Evolutionary conservation across 768 basidiomycete genomes (phyloP).

Genomic region (Lactarius hatsudake): DNA sequence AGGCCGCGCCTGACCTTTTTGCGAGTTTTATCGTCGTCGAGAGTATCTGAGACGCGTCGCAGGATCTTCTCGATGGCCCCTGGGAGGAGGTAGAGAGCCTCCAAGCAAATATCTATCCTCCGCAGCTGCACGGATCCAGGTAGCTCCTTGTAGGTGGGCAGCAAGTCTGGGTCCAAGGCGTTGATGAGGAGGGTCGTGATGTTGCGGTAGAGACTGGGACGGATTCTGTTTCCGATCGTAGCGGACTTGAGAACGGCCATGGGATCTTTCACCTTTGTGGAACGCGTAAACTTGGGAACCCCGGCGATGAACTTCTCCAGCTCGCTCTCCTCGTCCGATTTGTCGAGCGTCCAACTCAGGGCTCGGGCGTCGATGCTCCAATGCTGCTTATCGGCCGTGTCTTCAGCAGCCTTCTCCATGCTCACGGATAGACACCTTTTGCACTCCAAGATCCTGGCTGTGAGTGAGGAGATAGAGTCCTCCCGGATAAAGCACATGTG

Average conservation of each 20-base stretch:
- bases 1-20: background rate
- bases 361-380: background rate
- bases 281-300: slow-evolving; percentile 8
- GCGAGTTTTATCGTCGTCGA: background rate
- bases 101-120: background rate
- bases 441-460: background rate
- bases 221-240: background rate
- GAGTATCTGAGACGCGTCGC: background rate
- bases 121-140: background rate
- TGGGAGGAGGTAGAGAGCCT: slow-evolving; percentile 7
- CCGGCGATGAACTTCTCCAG: slow-evolving; percentile 8
- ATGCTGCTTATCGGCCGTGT: background rate
- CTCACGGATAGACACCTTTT: background rate
- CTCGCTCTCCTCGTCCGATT: slow-evolving; percentile 11
- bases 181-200: background rate
- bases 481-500: rapidly evolving
- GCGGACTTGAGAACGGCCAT: background rate
- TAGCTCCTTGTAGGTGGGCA: background rate
- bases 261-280: background rate
- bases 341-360: slow-evolving; percentile 15
- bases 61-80: background rate
- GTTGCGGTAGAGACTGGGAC: background rate
- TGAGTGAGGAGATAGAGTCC: background rate
- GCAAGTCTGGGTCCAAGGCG: background rate
- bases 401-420: background rate